phyloP scores from a whole-genome alignment of 2,329 filamentous ascomycete genomes.

The Pyrenochaeta sp. region DNA sequence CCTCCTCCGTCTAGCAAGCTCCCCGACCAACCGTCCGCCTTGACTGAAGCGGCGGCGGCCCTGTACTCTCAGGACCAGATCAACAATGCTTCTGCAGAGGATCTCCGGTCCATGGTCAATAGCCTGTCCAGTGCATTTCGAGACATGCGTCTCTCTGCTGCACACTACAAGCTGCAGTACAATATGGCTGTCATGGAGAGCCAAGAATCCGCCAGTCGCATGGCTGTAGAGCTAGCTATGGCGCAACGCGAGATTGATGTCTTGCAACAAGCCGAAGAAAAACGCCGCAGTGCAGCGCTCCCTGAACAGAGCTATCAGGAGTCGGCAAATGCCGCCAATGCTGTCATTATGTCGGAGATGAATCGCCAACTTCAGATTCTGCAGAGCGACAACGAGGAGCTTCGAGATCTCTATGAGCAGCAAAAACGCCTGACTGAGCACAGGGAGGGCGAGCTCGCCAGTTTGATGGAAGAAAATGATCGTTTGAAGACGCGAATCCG shows the following conservation, averaged over 20 bases:
- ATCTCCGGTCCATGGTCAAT: constrained; percentile 62
- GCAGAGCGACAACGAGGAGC: constrained; percentile 68
- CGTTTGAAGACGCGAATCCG: constrained; percentile 83
- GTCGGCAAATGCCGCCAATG: constrained; percentile 63
- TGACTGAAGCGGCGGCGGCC: constrained; percentile 45
- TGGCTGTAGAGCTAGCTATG: constrained; percentile 91
- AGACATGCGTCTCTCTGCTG: constrained; percentile 80
- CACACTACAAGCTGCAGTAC: constrained; percentile 90
- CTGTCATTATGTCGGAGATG: constrained; percentile 58
- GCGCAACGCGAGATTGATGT: constrained; percentile 87
- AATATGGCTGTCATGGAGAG: constrained; percentile 85
- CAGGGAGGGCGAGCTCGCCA: constrained; percentile 75
- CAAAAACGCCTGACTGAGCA: constrained; percentile 81
- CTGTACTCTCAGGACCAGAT: constrained; percentile 61
- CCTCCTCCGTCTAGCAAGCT: constrained; percentile 54
- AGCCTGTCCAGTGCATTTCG: constrained; percentile 62
- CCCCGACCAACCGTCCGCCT: constrained; percentile 30
- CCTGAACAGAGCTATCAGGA: constrained; percentile 62
- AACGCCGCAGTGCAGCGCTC: constrained; percentile 62
- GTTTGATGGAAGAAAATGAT: constrained; percentile 76
- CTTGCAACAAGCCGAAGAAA: constrained; percentile 75
- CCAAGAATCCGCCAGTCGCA: constrained; percentile 82
- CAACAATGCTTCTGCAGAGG: constrained; percentile 58
- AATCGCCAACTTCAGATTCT: constrained; percentile 68
- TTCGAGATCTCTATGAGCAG: constrained; percentile 71